Conservation (phyloP, 2,329 filamentous ascomycete genomes). For the Alternaria sp. region DNA sequence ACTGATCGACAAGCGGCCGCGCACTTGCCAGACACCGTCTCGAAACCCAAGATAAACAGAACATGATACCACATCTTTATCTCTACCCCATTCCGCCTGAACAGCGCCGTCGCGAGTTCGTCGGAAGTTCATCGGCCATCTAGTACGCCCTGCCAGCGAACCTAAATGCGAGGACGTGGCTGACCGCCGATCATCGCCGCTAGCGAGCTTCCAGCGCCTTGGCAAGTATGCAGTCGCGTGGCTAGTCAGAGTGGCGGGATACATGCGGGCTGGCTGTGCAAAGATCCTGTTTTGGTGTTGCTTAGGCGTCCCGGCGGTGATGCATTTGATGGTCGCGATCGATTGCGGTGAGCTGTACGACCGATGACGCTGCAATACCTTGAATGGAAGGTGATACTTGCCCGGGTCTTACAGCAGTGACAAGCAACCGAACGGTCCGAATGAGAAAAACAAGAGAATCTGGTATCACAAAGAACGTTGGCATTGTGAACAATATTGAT, state of each 20-base stretch:
- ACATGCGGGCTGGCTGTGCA: neutral
- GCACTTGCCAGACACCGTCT: neutral
- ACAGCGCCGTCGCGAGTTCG: neutral
- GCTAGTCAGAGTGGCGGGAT: neutral
- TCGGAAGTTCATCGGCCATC: neutral
- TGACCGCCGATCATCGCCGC: neutral
- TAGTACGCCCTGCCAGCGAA: neutral
- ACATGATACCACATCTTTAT: neutral
- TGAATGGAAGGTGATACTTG: neutral
- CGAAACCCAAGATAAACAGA: neutral
- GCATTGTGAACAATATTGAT: slow-evolving; percentile 2
- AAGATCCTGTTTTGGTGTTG: slow-evolving; percentile 1
- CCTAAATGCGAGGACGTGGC: neutral
- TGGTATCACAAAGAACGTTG: neutral
- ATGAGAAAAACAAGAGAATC: neutral
- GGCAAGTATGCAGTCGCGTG: neutral
- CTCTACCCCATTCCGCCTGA: neutral
- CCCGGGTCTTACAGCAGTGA: neutral
- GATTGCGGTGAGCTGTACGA: neutral
- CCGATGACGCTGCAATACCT: neutral
- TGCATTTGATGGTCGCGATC: neutral
- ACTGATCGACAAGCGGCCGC: neutral
- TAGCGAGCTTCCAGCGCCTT: neutral
- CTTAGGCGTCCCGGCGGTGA: neutral
- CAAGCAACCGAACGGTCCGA: neutral